Evolutionary conservation across 257 asterid genomes (phyloP), one percentile per base, ranked within the genome.

Genomic region (Ehretia macrophylla): DNA sequence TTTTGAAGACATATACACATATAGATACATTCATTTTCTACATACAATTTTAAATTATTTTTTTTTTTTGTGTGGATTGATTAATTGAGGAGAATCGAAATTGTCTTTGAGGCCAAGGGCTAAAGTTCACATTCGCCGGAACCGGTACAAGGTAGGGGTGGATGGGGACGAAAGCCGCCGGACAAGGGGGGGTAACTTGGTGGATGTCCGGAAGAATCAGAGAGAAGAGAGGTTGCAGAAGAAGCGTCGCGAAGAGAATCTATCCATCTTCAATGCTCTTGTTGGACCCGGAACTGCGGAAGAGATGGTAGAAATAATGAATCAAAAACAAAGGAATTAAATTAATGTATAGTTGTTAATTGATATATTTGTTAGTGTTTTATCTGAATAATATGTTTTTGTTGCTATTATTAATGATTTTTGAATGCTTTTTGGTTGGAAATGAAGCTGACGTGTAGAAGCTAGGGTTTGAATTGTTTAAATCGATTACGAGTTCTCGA

Each of bases 161-260:
- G 96, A 87, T 63, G 96, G 96, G 17, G 98, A 87, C 1, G 96
- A 87, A 77, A 96, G 98, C 0, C 80, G 98, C 19, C 84, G 98
- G 14, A 77, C 96, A 58, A 82, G 98, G 68, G 98, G 88, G 77
- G 98, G 88, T 59, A 85, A 91, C 62, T 77, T 91, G 98, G 95
- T 91, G 21, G 98, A 91, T 88, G 82, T 87, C 69, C 85, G 98
- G 21, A 91, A 91, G 85, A 87, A 46, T 60, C 85, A 81, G 58
- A 79, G 98, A 21, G 96, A 91, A 38, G 98, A 91, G 76, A 85
- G 79, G 68, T 85, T 91, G 22, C 95, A 77, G 75, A 91, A 91
- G 83, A 91, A 91, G 86, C 94, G 98, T 17, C 84, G 98, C 9
- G 98, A 85, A 74, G 95, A 89, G 54, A 48, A 79, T n/a, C 83